These are phyloP conservation scores for Penicillium sp. DNA, from an alignment of 2,329 filamentous ascomycete genomes.

Conservation along the genomic window DNA sequence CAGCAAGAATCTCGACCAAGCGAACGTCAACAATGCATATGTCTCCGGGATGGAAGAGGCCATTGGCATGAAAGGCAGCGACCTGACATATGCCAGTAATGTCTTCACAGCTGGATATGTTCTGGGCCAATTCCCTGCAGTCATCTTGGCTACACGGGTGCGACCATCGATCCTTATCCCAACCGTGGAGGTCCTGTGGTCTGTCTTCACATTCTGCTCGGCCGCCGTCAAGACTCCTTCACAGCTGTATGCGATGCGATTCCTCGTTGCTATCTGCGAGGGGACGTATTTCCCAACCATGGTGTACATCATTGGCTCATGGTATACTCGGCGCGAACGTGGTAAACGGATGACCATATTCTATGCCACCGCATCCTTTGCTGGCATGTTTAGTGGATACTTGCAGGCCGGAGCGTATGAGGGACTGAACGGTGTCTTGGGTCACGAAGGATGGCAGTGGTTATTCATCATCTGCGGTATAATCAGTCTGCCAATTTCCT, in stretches of 20 bases:
- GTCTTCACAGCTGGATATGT: constrained; percentile 43
- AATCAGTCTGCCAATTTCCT: constrained; percentile 2
- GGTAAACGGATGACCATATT: constrained; percentile 31
- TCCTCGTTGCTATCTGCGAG: constrained; percentile 19
- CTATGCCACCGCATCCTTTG: constrained; percentile 30
- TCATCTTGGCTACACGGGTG: constrained; percentile 37
- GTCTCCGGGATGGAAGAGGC: constrained; percentile 48
- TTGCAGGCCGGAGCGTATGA: constrained; percentile 32
- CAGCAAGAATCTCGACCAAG: constrained; percentile 45
- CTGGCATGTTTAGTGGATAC: constrained; percentile 35
- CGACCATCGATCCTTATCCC: constrained; percentile 40
- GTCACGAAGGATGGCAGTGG: constrained; percentile 32
- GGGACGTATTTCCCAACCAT: constrained; percentile 15
- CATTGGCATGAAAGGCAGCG: constrained; percentile 42
- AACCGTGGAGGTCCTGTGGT: constrained; percentile 26
- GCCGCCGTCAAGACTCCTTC: constrained; percentile 30
- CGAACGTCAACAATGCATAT: constrained; percentile 48
- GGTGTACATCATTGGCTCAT: constrained; percentile 37
- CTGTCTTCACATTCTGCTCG: constrained; percentile 41
- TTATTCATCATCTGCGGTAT: constrained; percentile 26
- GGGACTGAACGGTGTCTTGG: constrained; percentile 23
- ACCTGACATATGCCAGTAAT: constrained; percentile 46
- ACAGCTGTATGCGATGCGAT: constrained; percentile 18
- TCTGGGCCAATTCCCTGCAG: constrained; percentile 37
- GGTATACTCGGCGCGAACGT: constrained; percentile 41